These are phyloP conservation scores for Xanthoconium stramineum DNA, from an alignment of 768 basidiomycete species.

Conservation along the genomic window DNA sequence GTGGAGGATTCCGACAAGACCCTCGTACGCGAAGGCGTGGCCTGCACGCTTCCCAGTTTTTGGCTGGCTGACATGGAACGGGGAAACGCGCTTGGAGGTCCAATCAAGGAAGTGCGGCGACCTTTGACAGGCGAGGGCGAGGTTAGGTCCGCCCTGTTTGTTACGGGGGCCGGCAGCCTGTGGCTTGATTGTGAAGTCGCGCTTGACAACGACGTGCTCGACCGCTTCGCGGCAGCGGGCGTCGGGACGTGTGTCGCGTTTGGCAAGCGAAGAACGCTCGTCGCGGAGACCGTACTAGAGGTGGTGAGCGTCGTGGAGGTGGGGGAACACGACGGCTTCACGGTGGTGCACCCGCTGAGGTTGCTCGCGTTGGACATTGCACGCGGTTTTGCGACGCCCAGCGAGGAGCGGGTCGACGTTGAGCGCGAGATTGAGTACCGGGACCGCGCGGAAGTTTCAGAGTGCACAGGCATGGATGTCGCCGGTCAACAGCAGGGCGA, in stretches of 20 bases:
- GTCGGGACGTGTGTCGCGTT: conserved; percentile 49
- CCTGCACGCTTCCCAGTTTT: conserved; percentile 24
- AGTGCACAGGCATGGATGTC: conserved; percentile 36
- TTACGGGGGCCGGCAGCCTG: conserved; percentile 38
- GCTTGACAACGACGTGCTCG: conserved; percentile 39
- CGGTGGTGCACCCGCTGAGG: conserved; percentile 48
- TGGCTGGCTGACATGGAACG: conserved; percentile 6
- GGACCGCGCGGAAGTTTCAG: conserved; percentile 52
- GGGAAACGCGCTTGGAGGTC: conserved; percentile 28
- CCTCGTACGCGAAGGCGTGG: conserved; percentile 39
- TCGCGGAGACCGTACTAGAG: conserved; percentile 20
- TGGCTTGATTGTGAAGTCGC: conserved; percentile 33
- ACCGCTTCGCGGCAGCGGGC: conserved; percentile 33
- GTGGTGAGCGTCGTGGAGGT: conserved; percentile 27
- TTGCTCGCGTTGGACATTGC: conserved; percentile 50
- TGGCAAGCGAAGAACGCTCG: conserved; percentile 37
- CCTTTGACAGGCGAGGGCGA: conserved; percentile 27
- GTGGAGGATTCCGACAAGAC: conserved; percentile 43
- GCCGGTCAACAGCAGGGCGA: background rate
- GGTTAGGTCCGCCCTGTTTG: conserved; percentile 27
- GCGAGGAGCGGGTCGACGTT: conserved; percentile 40
- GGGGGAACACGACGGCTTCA: conserved; percentile 35
- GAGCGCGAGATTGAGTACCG: conserved; percentile 40
- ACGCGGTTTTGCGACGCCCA: conserved; percentile 48
- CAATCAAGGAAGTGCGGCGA: conserved; percentile 27